A percentile compares a stretch with the other conserved stretches of the same genome.
Evolutionary conservation across 2,329 filamentous ascomycete species (phyloP).

Genomic region (Calcarisporium arbuscula): DNA sequence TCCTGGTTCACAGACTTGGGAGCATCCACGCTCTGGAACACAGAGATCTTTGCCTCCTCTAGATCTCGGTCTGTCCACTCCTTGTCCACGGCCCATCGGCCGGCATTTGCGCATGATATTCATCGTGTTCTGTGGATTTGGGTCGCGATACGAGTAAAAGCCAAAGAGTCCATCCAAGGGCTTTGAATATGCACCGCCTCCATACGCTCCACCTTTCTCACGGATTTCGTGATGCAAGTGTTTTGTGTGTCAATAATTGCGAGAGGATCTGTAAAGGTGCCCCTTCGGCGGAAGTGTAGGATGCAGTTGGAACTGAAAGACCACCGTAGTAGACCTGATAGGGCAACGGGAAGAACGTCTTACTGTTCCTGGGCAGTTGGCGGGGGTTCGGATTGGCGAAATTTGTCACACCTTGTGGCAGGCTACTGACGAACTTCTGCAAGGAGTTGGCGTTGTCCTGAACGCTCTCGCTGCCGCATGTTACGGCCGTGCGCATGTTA

Average conservation of each 20-base stretch:
- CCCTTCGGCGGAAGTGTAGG: slow-evolving; percentile 69
- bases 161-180: slow-evolving; percentile 81
- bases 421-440: slow-evolving; percentile 56
- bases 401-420: slow-evolving; percentile 31
- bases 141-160: slow-evolving; percentile 95
- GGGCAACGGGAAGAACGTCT: slow-evolving; percentile 87
- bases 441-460: slow-evolving; percentile 65
- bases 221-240: slow-evolving; percentile 95
- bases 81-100: slow-evolving; percentile 74
- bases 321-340: slow-evolving; percentile 97
- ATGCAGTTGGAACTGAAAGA: slow-evolving; percentile 72
- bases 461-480: slow-evolving; percentile 72
- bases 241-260: slow-evolving; percentile 90
- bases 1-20: slow-evolving; percentile 82
- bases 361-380: slow-evolving; percentile 46
- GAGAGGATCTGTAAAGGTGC: slow-evolving; percentile 83
- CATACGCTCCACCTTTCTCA: slow-evolving; percentile 95
- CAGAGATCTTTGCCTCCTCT: slow-evolving; percentile 91
- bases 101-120: slow-evolving; percentile 77
- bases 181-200: slow-evolving; percentile 79
- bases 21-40: slow-evolving; percentile 89
- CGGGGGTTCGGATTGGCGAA: slow-evolving; percentile 21
- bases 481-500: slow-evolving; percentile 72
- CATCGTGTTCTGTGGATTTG: slow-evolving; percentile 84
- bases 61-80: slow-evolving; percentile 78